phyloP scores from a whole-genome alignment of 345 rosid species.

The Stellera chamaejasme region DNA sequence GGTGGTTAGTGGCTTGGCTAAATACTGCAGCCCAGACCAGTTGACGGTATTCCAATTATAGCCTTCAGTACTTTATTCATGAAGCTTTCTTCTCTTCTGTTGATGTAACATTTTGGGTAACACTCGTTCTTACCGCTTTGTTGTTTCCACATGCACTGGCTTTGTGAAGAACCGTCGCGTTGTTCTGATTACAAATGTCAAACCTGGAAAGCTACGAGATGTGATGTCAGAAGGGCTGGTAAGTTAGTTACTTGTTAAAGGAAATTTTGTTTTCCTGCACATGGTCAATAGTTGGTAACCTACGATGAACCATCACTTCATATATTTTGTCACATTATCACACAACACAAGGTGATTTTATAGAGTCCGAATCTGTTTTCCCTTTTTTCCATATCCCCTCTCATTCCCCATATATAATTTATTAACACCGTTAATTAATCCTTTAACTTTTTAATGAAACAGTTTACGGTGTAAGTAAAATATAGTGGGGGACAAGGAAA shows the following conservation, averaged over 20 bases:
- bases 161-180: constrained; percentile 63
- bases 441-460: no score
- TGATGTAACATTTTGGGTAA: constrained; percentile 7
- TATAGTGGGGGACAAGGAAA: no score
- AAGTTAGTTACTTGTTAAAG: constrained; percentile 15
- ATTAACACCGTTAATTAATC: no score
- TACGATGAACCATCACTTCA: no score
- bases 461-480: no score
- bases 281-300: no score
- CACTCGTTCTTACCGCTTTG: constrained; percentile 13
- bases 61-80: constrained; percentile 2
- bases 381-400: no score
- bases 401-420: no score
- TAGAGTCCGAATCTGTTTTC: no score
- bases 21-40: constrained; percentile 73
- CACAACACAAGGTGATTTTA: no score
- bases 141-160: constrained; percentile 15
- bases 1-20: constrained; percentile 98
- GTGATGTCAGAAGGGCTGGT: constrained; percentile 95
- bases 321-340: no score
- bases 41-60: constrained; percentile 41
- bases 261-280: no score
- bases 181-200: constrained; percentile 85
- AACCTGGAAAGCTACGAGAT: constrained; percentile 97
- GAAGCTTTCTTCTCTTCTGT: neutral